Base-by-base conservation (phyloP, 768 basidiomycete species). In the Amanita rubescens region DNA sequence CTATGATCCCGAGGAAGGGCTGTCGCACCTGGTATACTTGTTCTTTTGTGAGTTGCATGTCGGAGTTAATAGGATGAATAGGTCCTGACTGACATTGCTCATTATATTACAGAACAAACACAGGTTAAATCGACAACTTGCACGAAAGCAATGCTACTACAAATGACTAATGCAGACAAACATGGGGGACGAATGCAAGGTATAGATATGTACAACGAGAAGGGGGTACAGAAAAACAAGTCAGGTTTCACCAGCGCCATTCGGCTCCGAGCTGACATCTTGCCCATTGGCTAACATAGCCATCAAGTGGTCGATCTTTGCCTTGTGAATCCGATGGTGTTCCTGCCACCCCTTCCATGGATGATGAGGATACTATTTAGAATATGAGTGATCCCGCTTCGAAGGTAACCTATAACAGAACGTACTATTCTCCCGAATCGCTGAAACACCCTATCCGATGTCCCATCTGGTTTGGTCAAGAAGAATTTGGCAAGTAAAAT, bases 261-360 rank as follows among this genome's bases (percentile, higher is more conserved):
- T 49, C 22, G 54, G 60, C 1, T 59, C 60, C n/a, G n/a, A n/a
- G 37, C 76, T 75, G 25, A 79, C 63, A 46, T 61, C 65, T 63
- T 86, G 81, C 11, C 87, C 88, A 27, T 74, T 73, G 10, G 63
- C 62, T 17, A 92, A 64, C 58, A 77, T 74, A 55, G 81, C 72
- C 39, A 89, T 85, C 37, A 88, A 76, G 67, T 90, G 83, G 60
- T 91, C 90, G 57, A 92, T 90, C 63, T 88, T 90, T 11, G 81
- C 75, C 63, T 91, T 92, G 65, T 92, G 90, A 60, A 91, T 90
- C 39, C 90, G 80, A 64, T 91, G 85, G 64, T 92, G 90, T 61
- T 93, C 90, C 66, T 93, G 90, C 90, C 90, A 93, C 12, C 90
- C 90, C 65, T 93, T 93, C 90, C 90, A 93, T 2, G 90, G 90